A percentile compares a stretch with the other conserved stretches of the same genome.
phyloP scores from a whole-genome alignment of 1,284 basidiomycete species.

The Cystobasidiaceae sp. region DNA sequence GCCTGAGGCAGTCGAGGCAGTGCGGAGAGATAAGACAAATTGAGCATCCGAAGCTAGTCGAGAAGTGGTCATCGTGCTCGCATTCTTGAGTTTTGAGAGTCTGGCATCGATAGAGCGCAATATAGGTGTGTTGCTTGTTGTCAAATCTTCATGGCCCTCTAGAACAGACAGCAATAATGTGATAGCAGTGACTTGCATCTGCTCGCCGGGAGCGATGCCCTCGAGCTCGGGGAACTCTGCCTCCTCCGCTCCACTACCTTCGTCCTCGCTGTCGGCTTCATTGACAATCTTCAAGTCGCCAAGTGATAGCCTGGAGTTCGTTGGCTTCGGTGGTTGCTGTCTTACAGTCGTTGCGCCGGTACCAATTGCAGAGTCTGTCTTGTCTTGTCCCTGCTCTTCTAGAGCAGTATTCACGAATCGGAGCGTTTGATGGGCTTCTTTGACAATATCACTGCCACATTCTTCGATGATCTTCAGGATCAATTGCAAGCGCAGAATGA shows the following conservation, averaged over 20 bases:
- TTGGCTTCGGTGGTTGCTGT: too few relatives aligned
- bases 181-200: slow-evolving; percentile 68
- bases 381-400: slow-evolving; percentile 24
- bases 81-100: slow-evolving; percentile 56
- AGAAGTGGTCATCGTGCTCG: slow-evolving; percentile 53
- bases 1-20: slow-evolving; percentile 41
- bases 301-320: slow-evolving; percentile 31
- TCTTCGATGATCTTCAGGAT: slow-evolving; percentile 70
- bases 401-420: slow-evolving; percentile 71
- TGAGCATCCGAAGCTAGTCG: slow-evolving; percentile 67
- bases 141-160: slow-evolving; percentile 63
- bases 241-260: slow-evolving; percentile 52
- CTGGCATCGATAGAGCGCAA: slow-evolving; percentile 66
- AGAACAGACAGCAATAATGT: slow-evolving; percentile 71
- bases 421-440: slow-evolving; percentile 65
- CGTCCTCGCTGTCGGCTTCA: slow-evolving; percentile 38
- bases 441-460: slow-evolving; percentile 60
- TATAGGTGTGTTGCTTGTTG: slow-evolving; percentile 57
- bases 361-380: slow-evolving; percentile 21
- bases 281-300: slow-evolving; percentile 34
- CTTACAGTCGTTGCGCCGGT: background rate
- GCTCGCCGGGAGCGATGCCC: slow-evolving; percentile 53
- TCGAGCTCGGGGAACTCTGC: slow-evolving; percentile 40
- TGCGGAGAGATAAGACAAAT: slow-evolving; percentile 72
- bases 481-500: slow-evolving; percentile 65